Evolutionary conservation across 1,284 basidiomycete species (phyloP).

Genomic region (Amylostereum areolatum): DNA sequence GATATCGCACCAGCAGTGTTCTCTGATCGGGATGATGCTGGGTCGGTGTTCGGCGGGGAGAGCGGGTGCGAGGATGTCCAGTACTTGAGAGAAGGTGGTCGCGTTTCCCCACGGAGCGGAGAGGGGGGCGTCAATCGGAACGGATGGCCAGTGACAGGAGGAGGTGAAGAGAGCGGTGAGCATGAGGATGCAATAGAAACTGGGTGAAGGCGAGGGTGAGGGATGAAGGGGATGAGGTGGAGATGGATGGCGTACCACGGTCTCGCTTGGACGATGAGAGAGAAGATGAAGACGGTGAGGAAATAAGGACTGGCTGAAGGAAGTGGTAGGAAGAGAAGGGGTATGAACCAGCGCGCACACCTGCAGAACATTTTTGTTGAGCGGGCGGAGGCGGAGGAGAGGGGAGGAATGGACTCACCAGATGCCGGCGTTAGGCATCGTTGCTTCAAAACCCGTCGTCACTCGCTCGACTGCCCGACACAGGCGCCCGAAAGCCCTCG

Average conservation of each 20-base stretch:
- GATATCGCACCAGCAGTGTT: slow-evolving; percentile 80
- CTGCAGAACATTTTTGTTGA: slow-evolving; percentile 25
- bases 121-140: slow-evolving; percentile 56
- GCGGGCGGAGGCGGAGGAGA: too few species aligned
- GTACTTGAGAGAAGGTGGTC: slow-evolving; percentile 61
- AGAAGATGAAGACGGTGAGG: slow-evolving; percentile 64
- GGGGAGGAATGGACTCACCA: too few species aligned
- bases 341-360: slow-evolving; percentile 81
- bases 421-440: too few species aligned
- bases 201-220: slow-evolving; percentile 20
- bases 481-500: too few species aligned
- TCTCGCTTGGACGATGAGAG: slow-evolving; percentile 68
- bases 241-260: slow-evolving; percentile 54
- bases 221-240: not conserved
- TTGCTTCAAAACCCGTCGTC: too few species aligned
- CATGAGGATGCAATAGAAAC: slow-evolving; percentile 78
- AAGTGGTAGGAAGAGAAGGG: slow-evolving; percentile 67
- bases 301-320: slow-evolving; percentile 75
- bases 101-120: slow-evolving; percentile 61
- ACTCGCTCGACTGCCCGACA: too few species aligned
- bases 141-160: slow-evolving; percentile 81
- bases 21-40: slow-evolving; percentile 51
- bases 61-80: slow-evolving; percentile 34
- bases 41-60: slow-evolving; percentile 24
- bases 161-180: slow-evolving; percentile 74